A percentile compares a stretch with the other conserved stretches of the same genome.
These are phyloP conservation scores for Teratosphaeria epicoccoides DNA, from an alignment of 2,329 filamentous ascomycete species.

Conservation along the genomic window DNA sequence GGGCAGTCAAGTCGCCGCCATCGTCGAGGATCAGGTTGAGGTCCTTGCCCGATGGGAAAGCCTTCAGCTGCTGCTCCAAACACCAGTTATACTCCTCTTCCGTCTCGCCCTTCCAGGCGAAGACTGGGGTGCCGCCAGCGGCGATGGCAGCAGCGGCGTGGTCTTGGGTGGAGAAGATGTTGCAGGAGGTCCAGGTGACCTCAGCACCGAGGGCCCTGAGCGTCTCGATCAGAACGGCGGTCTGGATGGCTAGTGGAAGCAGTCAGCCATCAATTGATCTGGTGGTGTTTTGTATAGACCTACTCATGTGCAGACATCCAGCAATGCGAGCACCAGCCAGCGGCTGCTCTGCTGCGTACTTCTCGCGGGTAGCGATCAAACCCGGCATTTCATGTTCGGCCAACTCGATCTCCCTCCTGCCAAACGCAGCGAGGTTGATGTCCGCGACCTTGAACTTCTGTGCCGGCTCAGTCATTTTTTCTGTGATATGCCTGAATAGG, in stretches of 20 bases:
- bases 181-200: conserved; percentile 98
- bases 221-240: conserved; percentile 97
- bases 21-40: conserved; percentile 99
- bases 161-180: conserved; percentile 99
- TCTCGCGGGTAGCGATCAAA: conserved; percentile 86
- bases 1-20: conserved; percentile 89
- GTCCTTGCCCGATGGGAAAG: conserved; percentile 94
- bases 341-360: conserved; percentile 89
- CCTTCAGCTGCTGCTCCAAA: conserved; percentile 90
- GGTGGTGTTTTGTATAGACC: conserved; percentile 12
- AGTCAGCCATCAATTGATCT: not conserved
- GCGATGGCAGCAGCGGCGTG: conserved; percentile 97
- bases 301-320: conserved; percentile 96
- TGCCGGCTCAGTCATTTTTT: conserved; percentile 55
- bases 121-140: conserved; percentile 81
- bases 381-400: conserved; percentile 90
- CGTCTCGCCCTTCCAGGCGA: conserved; percentile 81
- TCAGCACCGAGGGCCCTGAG: conserved; percentile 88
- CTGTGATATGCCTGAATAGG: not conserved
- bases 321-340: conserved; percentile 91
- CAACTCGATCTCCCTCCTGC: conserved; percentile 97
- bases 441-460: conserved; percentile 97
- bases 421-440: conserved; percentile 92
- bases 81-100: conserved; percentile 99
- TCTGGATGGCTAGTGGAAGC: conserved; percentile 67